These are phyloP conservation scores for Metschnikowia lunata DNA, from an alignment of 805 yeast species.

Conservation along the genomic window DNA sequence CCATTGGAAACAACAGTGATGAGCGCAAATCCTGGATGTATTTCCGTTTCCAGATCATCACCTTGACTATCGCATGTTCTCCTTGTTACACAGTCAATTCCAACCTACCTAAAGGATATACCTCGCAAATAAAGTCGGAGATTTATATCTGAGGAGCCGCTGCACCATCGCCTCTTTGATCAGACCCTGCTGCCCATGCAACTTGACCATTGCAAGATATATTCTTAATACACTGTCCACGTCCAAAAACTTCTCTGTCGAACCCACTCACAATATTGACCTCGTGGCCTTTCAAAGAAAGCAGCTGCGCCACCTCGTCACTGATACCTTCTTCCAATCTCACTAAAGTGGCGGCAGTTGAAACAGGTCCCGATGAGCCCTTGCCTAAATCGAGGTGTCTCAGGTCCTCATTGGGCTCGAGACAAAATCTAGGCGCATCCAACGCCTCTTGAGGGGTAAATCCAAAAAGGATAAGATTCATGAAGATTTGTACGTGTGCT, in stretches of 20 bases:
- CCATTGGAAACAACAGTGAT: too few species aligned
- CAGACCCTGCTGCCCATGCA: conserved; percentile 69
- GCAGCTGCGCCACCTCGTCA: conserved; percentile 40
- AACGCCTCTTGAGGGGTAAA: conserved; percentile 68
- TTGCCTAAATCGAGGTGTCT: conserved; percentile 44
- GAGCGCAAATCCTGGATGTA: not conserved
- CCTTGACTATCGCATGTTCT: not conserved
- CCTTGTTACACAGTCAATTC: too few species aligned
- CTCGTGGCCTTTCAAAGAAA: conserved; percentile 55
- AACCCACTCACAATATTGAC: conserved; percentile 41
- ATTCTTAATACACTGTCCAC: conserved; percentile 69
- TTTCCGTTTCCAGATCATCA: not conserved
- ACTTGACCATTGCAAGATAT: conserved; percentile 37
- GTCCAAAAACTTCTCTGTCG: conserved; percentile 48
- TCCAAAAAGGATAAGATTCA: conserved; percentile 60
- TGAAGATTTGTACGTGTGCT: conserved; percentile 73
- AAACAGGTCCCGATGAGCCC: conserved; percentile 63
- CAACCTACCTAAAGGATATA: not conserved
- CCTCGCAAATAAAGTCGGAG: not conserved
- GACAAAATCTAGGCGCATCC: conserved; percentile 70
- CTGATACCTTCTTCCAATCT: conserved; percentile 62
- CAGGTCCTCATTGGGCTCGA: conserved; percentile 47
- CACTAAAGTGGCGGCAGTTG: conserved; percentile 55
- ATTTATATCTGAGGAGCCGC: conserved; percentile 48
- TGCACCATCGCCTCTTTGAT: conserved; percentile 82